A percentile compares a stretch with the other conserved stretches of the same genome.
phyloP scores from a whole-genome alignment of 371 early-diverging fungal genomes.

The Mucor irregularis region DNA sequence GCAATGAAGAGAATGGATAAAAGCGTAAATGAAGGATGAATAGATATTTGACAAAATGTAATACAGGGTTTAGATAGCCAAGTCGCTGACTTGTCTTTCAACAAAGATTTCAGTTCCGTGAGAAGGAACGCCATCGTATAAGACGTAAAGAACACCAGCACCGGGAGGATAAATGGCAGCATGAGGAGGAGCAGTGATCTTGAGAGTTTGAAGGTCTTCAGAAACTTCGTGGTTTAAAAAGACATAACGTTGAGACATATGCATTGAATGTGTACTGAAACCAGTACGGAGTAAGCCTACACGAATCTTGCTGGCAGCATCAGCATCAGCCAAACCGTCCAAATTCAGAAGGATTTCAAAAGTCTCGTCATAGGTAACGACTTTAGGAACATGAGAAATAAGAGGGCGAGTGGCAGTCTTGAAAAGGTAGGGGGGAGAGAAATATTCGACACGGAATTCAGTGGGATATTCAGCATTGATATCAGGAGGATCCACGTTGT shows the following conservation, averaged over 20 bases:
- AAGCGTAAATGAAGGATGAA: too few species aligned
- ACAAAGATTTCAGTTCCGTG: slow-evolving; percentile 38
- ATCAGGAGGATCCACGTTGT: slow-evolving; percentile 47
- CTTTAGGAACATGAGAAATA: slow-evolving; percentile 45
- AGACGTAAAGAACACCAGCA: slow-evolving; percentile 51
- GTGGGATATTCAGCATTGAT: slow-evolving; percentile 52
- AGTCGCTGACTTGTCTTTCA: slow-evolving; percentile 18
- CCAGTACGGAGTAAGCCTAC: slow-evolving; percentile 52
- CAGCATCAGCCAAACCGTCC: slow-evolving; percentile 18
- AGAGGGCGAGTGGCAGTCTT: slow-evolving; percentile 41
- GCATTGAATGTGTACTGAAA: slow-evolving; percentile 66
- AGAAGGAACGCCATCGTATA: slow-evolving; percentile 60
- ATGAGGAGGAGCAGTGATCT: slow-evolving; percentile 54
- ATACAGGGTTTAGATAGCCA: slow-evolving; percentile 15
- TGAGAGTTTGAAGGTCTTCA: slow-evolving; percentile 26
- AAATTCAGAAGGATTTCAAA: slow-evolving; percentile 38
- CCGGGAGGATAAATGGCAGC: slow-evolving; percentile 63
- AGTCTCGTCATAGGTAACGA: slow-evolving; percentile 40
- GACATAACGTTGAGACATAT: slow-evolving; percentile 65
- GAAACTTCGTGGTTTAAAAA: slow-evolving; percentile 25
- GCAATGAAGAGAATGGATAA: too few species aligned
- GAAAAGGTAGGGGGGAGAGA: slow-evolving; percentile 62
- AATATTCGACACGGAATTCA: slow-evolving; percentile 66
- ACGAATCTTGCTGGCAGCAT: slow-evolving; percentile 34
- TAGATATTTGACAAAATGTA: too few species aligned